Evolutionary conservation across 805 yeast genomes (phyloP), one percentile per base, ranked within the genome.

Genomic region (Kodamaea sagamina): DNA sequence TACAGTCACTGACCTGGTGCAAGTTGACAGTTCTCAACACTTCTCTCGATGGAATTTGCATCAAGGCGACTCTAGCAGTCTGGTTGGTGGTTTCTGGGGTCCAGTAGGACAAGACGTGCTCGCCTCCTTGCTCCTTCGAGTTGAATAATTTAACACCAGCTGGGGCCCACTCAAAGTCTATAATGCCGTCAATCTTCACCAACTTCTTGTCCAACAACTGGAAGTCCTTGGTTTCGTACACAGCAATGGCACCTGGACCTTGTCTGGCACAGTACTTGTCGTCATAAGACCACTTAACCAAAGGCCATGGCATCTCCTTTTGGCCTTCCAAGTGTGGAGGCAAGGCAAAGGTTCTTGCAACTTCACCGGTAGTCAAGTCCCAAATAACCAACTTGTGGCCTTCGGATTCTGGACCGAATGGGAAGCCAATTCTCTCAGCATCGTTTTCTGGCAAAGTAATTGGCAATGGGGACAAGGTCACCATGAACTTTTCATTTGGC

Each of bases 151-250:
- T 73, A 41, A 89, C 86, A 53, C 87, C 86, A 17, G 89, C 83
- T 47, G 99, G 99, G 19, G 97, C 89, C 79, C 92, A 93, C 64
- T 89, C 95, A 59, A 93, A 93, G 66, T 90, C 97, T 58, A 81
- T 81, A 51, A 93, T 78, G 44, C 89, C 95, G 17, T 86, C 86
- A 52, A 89, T 78, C 66, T 86, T 87, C 58, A 89, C 73, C 53
- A 87, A 71, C 71, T 90, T 90, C 71, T 86, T 86, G 60, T 89
- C 97, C 53, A 92, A 71, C 51, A 93, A 78, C 48, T 83, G 79
- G 80, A 92, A 89, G 39, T 76, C 72, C 43, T 81, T 74, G 31
- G 89, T 74, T 57, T 92, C 97, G 66, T 92, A 95, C 52, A 93
- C 79, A 39, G 96, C 90, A 53, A 93, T 74, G 26, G 95, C 95